A percentile compares a stretch with the other conserved stretches of the same genome.
Conservation (phyloP, 352 stramenopile genomes). For the Phytophthora cryptogea region DNA sequence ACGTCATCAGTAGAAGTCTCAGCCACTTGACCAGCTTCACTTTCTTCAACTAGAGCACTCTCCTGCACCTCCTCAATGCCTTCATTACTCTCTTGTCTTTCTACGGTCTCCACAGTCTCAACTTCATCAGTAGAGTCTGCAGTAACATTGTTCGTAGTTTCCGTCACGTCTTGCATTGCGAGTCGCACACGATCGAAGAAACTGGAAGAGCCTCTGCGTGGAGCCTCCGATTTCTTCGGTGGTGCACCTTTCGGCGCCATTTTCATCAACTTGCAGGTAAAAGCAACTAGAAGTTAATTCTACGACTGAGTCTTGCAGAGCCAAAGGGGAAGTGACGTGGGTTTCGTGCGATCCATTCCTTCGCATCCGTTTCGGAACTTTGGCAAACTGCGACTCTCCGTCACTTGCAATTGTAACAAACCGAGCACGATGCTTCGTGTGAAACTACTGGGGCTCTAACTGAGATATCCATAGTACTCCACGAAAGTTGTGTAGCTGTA, state of each 20-base stretch:
- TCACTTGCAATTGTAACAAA: too few species aligned
- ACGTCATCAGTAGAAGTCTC: neutral
- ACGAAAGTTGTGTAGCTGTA: too few species aligned
- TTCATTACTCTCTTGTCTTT: neutral
- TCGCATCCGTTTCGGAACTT: too few species aligned
- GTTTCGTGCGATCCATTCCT: neutral
- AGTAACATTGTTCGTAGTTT: neutral
- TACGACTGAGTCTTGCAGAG: neutral
- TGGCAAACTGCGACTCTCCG: too few species aligned
- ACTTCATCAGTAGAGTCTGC: neutral
- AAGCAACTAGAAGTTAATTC: neutral
- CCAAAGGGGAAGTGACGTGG: neutral
- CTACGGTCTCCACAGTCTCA: neutral
- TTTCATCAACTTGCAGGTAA: neutral
- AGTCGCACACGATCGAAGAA: slow-evolving; percentile 11
- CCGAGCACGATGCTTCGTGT: too few species aligned
- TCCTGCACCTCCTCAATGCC: too few species aligned
- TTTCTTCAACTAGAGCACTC: neutral
- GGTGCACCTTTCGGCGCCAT: neutral
- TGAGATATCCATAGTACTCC: too few species aligned
- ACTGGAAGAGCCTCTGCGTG: slow-evolving; percentile 1
- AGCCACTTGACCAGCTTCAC: neutral
- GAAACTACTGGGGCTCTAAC: too few species aligned
- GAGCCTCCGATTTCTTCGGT: neutral
- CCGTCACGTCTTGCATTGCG: slow-evolving; percentile 2